A percentile compares a stretch with the other conserved stretches of the same genome.
Conservation (phyloP, 345 rosid species). For the Carallia pectinifolia region DNA sequence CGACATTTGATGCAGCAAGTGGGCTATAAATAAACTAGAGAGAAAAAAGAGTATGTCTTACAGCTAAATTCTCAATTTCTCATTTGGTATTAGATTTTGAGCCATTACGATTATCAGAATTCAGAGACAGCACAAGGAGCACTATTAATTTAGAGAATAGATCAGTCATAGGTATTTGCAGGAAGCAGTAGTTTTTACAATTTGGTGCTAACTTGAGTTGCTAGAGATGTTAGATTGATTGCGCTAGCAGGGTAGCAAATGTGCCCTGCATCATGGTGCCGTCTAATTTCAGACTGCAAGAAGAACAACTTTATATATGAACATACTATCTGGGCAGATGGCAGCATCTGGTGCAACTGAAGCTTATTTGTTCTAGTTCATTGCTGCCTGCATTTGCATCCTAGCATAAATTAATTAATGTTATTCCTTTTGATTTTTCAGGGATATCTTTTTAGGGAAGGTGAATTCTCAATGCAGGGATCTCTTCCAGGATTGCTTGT, state of each 20-base stretch:
- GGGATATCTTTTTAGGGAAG: slow-evolving; percentile 18
- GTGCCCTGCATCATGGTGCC: neutral
- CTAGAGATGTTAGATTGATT: slow-evolving; percentile 3
- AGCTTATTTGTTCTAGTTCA: too few species aligned
- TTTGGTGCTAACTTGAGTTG: neutral
- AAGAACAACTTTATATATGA: neutral
- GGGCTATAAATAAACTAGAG: slow-evolving; percentile 38
- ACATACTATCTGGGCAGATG: neutral
- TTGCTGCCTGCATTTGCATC: neutral
- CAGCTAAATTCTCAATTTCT: neutral
- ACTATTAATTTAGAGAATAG: too few species aligned
- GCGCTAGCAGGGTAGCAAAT: neutral
- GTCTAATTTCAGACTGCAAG: neutral
- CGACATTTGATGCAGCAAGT: slow-evolving; percentile 82
- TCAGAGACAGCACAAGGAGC: too few species aligned
- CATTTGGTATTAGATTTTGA: neutral
- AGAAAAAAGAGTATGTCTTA: slow-evolving; percentile 18
- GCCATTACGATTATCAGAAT: too few species aligned
- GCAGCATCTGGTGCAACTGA: neutral
- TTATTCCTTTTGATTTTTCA: slow-evolving; percentile 13
- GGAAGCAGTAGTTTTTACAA: slow-evolving; percentile 11
- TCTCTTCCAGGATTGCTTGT: neutral
- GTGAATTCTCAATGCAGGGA: neutral
- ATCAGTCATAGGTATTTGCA: neutral
- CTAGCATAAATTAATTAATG: neutral